Conservation (phyloP, 2,329 filamentous ascomycete genomes). For the Ceratocystis huliohia region DNA sequence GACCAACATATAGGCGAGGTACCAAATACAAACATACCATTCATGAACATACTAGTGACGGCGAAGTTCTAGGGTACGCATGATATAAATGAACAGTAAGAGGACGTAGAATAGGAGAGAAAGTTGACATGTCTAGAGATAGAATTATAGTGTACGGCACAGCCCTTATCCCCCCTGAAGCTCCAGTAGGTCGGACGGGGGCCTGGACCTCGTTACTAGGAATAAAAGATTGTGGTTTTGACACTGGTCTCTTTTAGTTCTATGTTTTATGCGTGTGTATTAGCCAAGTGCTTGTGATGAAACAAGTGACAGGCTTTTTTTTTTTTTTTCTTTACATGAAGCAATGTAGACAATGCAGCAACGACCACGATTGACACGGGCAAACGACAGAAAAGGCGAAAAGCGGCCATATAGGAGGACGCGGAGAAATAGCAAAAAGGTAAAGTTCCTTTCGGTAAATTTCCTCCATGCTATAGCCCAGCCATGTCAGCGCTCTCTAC, state of each 20-base stretch:
- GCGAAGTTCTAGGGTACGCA: not conserved
- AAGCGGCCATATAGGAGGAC: not conserved
- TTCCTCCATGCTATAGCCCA: not conserved
- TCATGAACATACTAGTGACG: too few relatives aligned
- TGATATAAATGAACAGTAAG: not conserved
- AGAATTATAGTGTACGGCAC: not conserved
- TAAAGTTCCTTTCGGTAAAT: constrained; percentile 4
- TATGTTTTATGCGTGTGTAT: not conserved
- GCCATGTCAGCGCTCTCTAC: too few relatives aligned
- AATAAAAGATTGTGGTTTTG: too few relatives aligned
- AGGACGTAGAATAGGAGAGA: not conserved
- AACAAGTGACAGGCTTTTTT: not conserved
- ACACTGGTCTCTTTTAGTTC: not conserved
- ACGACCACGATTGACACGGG: not conserved
- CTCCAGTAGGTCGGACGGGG: too few relatives aligned
- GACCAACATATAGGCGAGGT: too few relatives aligned
- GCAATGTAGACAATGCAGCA: too few relatives aligned
- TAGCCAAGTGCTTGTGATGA: not conserved
- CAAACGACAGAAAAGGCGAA: not conserved
- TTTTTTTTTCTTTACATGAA: too few relatives aligned
- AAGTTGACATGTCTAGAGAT: constrained; percentile 1
- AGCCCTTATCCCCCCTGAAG: not conserved
- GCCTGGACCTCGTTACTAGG: too few relatives aligned
- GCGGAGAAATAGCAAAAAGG: not conserved
- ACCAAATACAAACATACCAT: too few relatives aligned